Conservation (phyloP, 2,329 filamentous ascomycete species). For the Tolypocladium inflatum region DNA sequence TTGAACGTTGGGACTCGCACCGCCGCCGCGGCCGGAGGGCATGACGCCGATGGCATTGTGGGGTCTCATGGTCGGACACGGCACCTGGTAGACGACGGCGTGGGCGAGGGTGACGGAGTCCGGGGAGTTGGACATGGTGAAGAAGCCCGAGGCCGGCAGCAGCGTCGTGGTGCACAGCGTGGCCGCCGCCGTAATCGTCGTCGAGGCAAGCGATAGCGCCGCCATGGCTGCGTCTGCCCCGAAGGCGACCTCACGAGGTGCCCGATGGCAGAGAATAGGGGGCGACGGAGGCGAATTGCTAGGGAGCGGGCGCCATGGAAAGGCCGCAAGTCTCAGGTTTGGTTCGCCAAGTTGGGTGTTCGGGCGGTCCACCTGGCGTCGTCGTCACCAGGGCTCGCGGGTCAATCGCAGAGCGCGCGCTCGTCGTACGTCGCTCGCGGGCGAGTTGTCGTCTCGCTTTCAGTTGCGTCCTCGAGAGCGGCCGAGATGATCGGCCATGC, state of each 20-base stretch:
- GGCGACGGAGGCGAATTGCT: background rate
- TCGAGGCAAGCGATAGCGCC: conserved; percentile 7
- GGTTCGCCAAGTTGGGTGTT: no score
- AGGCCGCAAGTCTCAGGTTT: background rate
- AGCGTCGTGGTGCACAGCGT: conserved; percentile 30
- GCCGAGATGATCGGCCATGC: background rate
- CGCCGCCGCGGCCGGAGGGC: conserved; percentile 26
- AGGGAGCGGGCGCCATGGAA: background rate
- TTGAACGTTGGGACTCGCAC: conserved; percentile 20
- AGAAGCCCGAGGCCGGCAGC: conserved; percentile 33
- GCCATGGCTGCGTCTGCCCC: conserved; percentile 1
- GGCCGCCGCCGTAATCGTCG: conserved; percentile 18
- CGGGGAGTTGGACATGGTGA: conserved; percentile 41
- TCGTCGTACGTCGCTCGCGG: background rate
- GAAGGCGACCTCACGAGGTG: conserved; percentile 2
- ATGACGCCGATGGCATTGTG: conserved; percentile 20
- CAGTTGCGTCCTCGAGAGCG: background rate
- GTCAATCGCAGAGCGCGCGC: background rate
- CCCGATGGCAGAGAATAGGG: conserved; percentile 12
- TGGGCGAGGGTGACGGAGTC: conserved; percentile 46
- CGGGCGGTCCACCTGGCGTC: no score
- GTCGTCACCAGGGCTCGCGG: background rate
- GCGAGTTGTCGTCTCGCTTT: background rate
- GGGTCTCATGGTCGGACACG: conserved; percentile 17
- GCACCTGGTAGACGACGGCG: conserved; percentile 43